Evolutionary conservation across 495 filamentous ascomycete species (phyloP).

Genomic region (Neurospora intermedia): DNA sequence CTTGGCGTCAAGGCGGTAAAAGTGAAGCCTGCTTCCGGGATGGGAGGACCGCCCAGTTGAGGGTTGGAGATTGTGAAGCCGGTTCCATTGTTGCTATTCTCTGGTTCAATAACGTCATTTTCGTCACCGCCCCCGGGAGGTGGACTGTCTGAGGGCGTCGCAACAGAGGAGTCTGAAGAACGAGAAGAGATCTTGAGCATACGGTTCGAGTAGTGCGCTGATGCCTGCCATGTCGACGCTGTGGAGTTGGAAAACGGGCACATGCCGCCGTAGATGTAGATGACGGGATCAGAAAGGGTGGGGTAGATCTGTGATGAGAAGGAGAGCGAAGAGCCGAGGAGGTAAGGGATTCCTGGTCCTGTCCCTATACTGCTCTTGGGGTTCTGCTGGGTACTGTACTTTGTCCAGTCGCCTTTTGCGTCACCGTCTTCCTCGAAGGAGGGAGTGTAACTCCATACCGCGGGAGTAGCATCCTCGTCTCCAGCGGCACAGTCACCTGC

Average conservation of each 20-base stretch:
- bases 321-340: conserved; percentile 53
- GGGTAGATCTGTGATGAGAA: conserved; percentile 53
- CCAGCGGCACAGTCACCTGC: conserved; percentile 53
- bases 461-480: conserved; percentile 7
- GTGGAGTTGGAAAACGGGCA: conserved; percentile 49
- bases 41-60: conserved; percentile 37
- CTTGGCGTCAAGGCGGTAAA: conserved; percentile 57
- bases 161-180: conserved; percentile 28
- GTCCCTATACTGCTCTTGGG: conserved; percentile 4
- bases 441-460: conserved; percentile 29
- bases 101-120: conserved; percentile 4
- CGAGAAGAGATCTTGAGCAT: conserved; percentile 53
- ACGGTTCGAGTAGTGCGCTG: conserved; percentile 64
- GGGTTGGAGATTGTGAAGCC: conserved; percentile 7
- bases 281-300: conserved; percentile 28
- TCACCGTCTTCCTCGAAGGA: conserved; percentile 1
- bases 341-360: conserved; percentile 45
- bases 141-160: conserved; percentile 17
- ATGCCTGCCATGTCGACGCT: conserved; percentile 42
- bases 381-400: conserved; percentile 10
- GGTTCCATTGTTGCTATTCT: conserved; percentile 7
- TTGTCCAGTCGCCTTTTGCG: conserved; percentile 18
- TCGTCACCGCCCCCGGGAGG: conserved; percentile 7
- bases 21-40: conserved; percentile 79
- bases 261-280: conserved; percentile 84